phyloP scores from a whole-genome alignment of 805 yeast genomes.

The Metschnikowia gelsemii region DNA sequence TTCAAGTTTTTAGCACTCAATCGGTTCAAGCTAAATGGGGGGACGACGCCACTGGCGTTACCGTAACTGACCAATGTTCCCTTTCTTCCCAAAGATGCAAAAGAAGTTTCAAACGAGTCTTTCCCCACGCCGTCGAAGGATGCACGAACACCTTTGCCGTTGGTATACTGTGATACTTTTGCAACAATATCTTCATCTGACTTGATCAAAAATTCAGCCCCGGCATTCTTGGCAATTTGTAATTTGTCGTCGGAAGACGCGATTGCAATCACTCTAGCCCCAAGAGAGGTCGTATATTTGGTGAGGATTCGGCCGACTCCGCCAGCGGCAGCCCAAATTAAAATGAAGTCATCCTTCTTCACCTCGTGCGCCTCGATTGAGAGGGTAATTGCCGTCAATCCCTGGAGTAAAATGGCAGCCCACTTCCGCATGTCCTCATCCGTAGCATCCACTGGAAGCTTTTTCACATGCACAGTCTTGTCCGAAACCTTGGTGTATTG shows the following conservation, averaged over 20 bases:
- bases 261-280: slow-evolving; percentile 82
- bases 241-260: slow-evolving; percentile 79
- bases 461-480: slow-evolving; percentile 18
- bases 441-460: slow-evolving; percentile 45
- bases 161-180: slow-evolving; percentile 58
- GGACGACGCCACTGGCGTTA: slow-evolving; percentile 81
- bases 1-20: slow-evolving; percentile 64
- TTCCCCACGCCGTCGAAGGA: slow-evolving; percentile 77
- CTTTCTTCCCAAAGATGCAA: slow-evolving; percentile 59
- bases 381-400: slow-evolving; percentile 76
- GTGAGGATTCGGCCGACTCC: slow-evolving; percentile 78
- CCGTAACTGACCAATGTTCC: slow-evolving; percentile 81
- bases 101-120: slow-evolving; percentile 65
- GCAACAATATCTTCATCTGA: slow-evolving; percentile 55
- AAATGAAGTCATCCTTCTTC: slow-evolving; percentile 64
- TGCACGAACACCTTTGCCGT: slow-evolving; percentile 65
- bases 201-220: slow-evolving; percentile 75
- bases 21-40: slow-evolving; percentile 55
- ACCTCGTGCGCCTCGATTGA: slow-evolving; percentile 64
- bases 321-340: slow-evolving; percentile 94
- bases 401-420: slow-evolving; percentile 67
- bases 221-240: slow-evolving; percentile 59
- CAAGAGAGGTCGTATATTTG: slow-evolving; percentile 60
- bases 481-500: slow-evolving; percentile 60
- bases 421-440: slow-evolving; percentile 53